Evolutionary conservation across 371 early-diverging fungal species (phyloP).

Genomic region (Funneliformis caledonium): DNA sequence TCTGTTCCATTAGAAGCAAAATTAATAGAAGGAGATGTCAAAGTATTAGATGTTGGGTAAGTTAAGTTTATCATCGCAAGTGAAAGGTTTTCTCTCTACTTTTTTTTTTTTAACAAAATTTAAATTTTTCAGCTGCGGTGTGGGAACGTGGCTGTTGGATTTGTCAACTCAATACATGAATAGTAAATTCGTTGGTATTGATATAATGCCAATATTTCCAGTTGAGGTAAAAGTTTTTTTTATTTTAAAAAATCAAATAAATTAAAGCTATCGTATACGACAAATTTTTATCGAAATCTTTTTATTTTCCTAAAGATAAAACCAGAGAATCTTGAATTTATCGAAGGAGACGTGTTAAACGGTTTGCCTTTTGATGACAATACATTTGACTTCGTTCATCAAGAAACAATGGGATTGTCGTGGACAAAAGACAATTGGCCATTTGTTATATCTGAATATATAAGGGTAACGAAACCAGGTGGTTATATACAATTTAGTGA

Average conservation of each 20-base stretch:
- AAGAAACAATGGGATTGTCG: constrained; percentile 44
- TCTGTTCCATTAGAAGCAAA: constrained; percentile 11
- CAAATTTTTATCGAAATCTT: not conserved
- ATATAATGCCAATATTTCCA: not conserved
- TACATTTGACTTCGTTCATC: constrained; percentile 49
- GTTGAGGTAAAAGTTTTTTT: not conserved
- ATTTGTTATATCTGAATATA: constrained; percentile 45
- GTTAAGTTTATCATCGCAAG: not conserved
- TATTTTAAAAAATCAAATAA: not conserved
- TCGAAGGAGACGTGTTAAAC: constrained; percentile 43
- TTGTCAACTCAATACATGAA: too few species aligned
- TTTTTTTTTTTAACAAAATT: not conserved
- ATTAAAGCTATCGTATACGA: not conserved
- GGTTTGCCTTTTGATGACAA: constrained; percentile 47
- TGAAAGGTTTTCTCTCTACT: not conserved
- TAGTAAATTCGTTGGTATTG: too few species aligned
- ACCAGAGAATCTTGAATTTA: constrained; percentile 57
- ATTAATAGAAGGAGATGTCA: not conserved
- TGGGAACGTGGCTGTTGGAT: too few species aligned
- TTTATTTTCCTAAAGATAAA: constrained; percentile 57
- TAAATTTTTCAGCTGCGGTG: too few species aligned
- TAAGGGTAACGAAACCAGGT: constrained; percentile 53
- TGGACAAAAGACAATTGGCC: constrained; percentile 47
- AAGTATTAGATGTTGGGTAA: constrained; percentile 29
- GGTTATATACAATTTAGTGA: constrained; percentile 52